Evolutionary conservation across 2,329 filamentous ascomycete species (phyloP), one percentile per base, ranked within the genome.

Genomic region (Huntiella abstrusa): DNA sequence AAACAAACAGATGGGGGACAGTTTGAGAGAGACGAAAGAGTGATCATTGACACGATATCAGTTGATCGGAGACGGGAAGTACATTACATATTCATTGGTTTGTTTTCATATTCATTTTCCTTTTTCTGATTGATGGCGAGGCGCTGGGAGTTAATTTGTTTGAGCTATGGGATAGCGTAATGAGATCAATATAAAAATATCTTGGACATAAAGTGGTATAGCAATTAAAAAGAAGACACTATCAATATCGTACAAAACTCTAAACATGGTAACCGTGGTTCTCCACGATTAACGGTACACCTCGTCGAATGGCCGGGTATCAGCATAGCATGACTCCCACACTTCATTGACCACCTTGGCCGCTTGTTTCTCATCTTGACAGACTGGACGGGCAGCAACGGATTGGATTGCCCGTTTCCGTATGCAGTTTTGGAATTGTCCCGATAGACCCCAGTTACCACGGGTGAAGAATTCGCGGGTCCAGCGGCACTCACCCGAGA

Each of bases 321-420:
- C 91, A 44, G 75, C 68, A 60, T 93, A 98, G 62, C 91, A 98
- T 55, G 86, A 95, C 54, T 94, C 87, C 85, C 88, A 98, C n/a
- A 98, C 91, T 62, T 93, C 80, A 62, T 96, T 91, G 49, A 98
- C 85, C 19, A 92, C 78, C 64, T 82, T 84, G 44, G 76, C 73
- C 3, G 91, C 91, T 54, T 96, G 83, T 11, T 78, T 77, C 55
- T 93, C 79, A 61, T 93, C 83, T 60, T 83, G 83, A 58, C 87
- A 91, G 41, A 71, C 70, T 12, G 86, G 85, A 51, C 91, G 70
- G 33, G 74, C 77, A 65, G 77, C 73, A 54, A 98, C 75, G 16
- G 83, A 92, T 54, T 82, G 64, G 33, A 85, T 77, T 8, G 91
- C 91, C 54, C 91, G 70, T 57, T 75, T 67, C 51, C 86, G 72